Conservation (phyloP, 805 yeast species). For the Candida patagonica region DNA sequence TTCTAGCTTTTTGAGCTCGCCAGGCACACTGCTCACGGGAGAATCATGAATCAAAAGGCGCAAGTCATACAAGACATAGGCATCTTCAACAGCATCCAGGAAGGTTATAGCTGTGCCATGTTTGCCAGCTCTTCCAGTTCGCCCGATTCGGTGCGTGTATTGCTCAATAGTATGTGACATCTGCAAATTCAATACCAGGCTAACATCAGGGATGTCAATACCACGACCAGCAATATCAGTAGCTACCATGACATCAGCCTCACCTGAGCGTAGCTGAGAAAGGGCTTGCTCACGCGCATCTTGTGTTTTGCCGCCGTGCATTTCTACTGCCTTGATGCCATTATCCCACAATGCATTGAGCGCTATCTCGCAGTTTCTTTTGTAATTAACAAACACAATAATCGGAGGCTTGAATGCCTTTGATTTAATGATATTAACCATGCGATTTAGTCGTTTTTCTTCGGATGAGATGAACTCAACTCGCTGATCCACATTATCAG, state of each 20-base stretch:
- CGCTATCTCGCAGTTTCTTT: conserved; percentile 58
- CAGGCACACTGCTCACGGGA: conserved; percentile 32
- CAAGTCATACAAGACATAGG: conserved; percentile 40
- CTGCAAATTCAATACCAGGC: conserved; percentile 79
- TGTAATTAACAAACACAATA: conserved; percentile 75
- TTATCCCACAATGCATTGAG: conserved; percentile 29
- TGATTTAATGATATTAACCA: conserved; percentile 32
- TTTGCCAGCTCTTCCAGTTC: conserved; percentile 94
- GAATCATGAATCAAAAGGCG: conserved; percentile 39
- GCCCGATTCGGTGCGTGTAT: conserved; percentile 86
- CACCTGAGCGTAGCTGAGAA: conserved; percentile 44
- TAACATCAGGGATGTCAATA: conserved; percentile 79
- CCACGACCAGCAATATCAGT: conserved; percentile 97
- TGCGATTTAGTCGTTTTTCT: conserved; percentile 35
- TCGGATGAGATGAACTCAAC: conserved; percentile 45
- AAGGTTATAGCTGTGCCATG: conserved; percentile 70
- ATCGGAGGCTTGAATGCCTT: conserved; percentile 42
- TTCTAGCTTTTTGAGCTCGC: conserved; percentile 27
- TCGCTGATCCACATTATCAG: conserved; percentile 59
- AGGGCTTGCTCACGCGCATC: conserved; percentile 77
- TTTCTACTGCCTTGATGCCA: conserved; percentile 44
- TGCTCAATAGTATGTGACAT: conserved; percentile 72
- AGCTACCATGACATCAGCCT: conserved; percentile 63
- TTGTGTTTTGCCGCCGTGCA: conserved; percentile 86
- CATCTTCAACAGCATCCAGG: conserved; percentile 45